phyloP scores from a whole-genome alignment of 805 yeast genomes.

The Scheffersomyces stipitis region DNA sequence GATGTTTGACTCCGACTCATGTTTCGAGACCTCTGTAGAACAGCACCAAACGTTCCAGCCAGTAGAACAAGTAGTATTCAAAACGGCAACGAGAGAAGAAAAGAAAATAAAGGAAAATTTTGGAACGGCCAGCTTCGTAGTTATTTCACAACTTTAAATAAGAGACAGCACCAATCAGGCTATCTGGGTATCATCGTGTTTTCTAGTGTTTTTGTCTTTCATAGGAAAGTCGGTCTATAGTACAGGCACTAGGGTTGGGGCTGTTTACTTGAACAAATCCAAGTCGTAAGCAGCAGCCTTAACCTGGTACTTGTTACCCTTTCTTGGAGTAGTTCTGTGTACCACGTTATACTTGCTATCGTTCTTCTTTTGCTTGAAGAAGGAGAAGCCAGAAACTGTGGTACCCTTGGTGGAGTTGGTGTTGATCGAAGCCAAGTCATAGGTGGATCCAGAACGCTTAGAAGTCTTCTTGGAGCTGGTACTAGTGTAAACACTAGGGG shows the following conservation, averaged over 20 bases:
- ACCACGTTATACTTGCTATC: conserved; percentile 5
- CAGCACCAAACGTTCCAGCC: too few species aligned
- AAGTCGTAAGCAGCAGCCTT: conserved; percentile 21
- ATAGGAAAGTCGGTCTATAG: too few species aligned
- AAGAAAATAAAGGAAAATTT: too few species aligned
- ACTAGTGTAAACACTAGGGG: conserved; percentile 2
- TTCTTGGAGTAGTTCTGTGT: conserved; percentile 6
- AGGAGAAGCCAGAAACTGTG: conserved; percentile 23
- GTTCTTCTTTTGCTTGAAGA: conserved; percentile 8
- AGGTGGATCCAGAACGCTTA: conserved; percentile 1
- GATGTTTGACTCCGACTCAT: too few species aligned
- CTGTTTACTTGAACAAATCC: not conserved
- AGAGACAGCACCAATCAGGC: too few species aligned
- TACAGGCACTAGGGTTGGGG: not conserved
- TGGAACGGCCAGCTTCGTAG: too few species aligned
- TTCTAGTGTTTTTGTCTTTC: too few species aligned
- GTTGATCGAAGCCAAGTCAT: conserved; percentile 17
- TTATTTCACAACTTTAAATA: too few species aligned
- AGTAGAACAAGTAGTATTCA: too few species aligned
- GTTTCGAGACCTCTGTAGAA: too few species aligned
- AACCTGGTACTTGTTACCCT: conserved; percentile 26
- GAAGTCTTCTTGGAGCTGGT: conserved; percentile 3
- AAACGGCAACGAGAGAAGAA: too few species aligned
- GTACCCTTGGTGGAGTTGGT: conserved; percentile 16
- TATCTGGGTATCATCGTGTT: too few species aligned